phyloP scores from a whole-genome alignment of 805 yeast species.

The Clavispora phyllophila region DNA sequence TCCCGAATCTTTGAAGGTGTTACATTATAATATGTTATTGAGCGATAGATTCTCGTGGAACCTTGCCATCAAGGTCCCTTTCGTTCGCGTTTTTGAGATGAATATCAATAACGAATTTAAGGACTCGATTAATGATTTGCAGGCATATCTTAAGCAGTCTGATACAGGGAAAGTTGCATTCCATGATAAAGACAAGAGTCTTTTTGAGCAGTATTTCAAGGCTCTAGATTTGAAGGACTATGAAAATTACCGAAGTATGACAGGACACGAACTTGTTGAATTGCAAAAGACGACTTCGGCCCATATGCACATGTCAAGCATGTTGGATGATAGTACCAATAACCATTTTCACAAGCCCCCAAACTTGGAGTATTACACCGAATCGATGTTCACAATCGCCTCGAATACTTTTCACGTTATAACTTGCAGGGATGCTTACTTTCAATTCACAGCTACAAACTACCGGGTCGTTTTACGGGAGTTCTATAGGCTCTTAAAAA shows the following conservation, averaged over 20 bases:
- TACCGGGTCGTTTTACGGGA: conserved; percentile 23
- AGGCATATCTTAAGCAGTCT: not conserved
- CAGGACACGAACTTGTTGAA: conserved; percentile 9
- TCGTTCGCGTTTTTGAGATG: conserved; percentile 31
- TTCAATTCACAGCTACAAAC: conserved; percentile 27
- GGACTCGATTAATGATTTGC: conserved; percentile 13
- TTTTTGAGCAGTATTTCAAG: conserved; percentile 7
- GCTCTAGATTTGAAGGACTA: conserved; percentile 8
- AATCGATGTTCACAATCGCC: conserved; percentile 22
- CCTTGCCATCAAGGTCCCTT: conserved; percentile 32
- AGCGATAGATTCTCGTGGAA: conserved; percentile 37
- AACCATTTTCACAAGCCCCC: conserved; percentile 6
- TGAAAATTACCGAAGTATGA: conserved; percentile 4
- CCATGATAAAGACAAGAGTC: conserved; percentile 4
- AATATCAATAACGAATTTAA: conserved; percentile 25
- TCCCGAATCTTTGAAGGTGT: conserved; percentile 24
- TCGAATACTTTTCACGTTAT: conserved; percentile 30
- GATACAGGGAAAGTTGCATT: not conserved
- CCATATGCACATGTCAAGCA: not conserved
- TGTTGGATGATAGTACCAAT: no score
- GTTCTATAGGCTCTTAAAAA: conserved; percentile 31
- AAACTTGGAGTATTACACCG: conserved; percentile 14
- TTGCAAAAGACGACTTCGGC: conserved; percentile 4
- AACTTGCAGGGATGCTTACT: conserved; percentile 32
- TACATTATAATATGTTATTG: conserved; percentile 28